Evolutionary conservation across 805 yeast species (phyloP).

Genomic region (Lachancea cidri): DNA sequence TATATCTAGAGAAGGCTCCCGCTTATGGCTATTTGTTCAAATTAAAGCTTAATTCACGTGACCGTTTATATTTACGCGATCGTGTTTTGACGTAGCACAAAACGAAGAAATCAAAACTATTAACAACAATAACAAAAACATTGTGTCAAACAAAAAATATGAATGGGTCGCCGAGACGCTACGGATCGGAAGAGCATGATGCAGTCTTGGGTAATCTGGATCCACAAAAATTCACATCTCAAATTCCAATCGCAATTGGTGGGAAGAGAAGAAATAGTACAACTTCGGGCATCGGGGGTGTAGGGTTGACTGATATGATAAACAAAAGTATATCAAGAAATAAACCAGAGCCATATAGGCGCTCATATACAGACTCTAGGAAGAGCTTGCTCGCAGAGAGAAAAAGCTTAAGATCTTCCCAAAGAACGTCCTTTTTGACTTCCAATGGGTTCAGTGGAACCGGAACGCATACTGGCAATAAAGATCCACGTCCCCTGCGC

Average conservation of each 20-base stretch:
- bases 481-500: constrained; percentile 74
- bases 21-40: no score
- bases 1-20: no score
- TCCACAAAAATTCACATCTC: constrained; percentile 24
- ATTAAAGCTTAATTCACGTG: no score
- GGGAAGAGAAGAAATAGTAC: constrained; percentile 21
- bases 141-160: not conserved
- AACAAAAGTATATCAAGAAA: constrained; percentile 22
- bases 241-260: constrained; percentile 17
- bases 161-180: not conserved
- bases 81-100: no score
- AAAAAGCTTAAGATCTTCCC: constrained; percentile 16
- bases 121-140: no score
- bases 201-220: constrained; percentile 17
- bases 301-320: constrained; percentile 24
- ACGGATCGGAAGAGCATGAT: constrained; percentile 1
- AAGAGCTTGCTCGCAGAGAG: constrained; percentile 2
- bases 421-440: constrained; percentile 15
- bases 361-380: constrained; percentile 6
- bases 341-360: constrained; percentile 4
- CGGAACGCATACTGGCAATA: constrained; percentile 11
- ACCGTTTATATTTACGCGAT: no score
- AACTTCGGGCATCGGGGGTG: constrained; percentile 11
- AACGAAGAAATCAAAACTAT: no score
- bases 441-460: constrained; percentile 3